Conservation (phyloP, 768 basidiomycete genomes). For the Mrakia gelida region DNA sequence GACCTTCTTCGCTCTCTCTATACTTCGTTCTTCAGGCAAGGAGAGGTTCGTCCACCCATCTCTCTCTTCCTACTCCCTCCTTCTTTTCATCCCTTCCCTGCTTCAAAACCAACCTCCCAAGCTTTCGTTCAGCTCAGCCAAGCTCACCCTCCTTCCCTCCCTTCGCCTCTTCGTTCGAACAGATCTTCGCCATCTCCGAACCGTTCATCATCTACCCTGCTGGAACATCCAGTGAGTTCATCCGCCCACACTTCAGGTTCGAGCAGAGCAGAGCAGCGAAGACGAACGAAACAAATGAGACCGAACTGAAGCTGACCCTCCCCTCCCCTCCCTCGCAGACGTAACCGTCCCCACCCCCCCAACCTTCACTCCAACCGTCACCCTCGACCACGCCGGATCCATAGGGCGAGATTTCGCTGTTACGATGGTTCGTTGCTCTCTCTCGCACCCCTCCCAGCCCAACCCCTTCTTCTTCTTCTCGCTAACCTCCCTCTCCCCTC, state of each 20-base stretch:
- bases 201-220: neutral
- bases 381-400: neutral
- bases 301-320: neutral
- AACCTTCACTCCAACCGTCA: neutral
- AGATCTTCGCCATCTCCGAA: slow-evolving; percentile 2
- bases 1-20: too few relatives aligned
- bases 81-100: neutral
- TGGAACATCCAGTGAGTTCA: neutral
- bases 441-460: neutral
- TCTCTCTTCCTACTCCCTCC: neutral
- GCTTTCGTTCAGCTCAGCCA: neutral
- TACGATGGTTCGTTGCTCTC: neutral
- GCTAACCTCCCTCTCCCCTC: neutral
- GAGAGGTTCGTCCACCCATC: neutral
- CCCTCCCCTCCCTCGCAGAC: neutral
- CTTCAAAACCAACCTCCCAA: neutral
- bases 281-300: neutral
- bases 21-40: neutral
- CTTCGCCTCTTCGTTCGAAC: neutral
- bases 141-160: neutral
- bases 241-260: neutral
- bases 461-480: neutral
- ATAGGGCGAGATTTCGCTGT: neutral
- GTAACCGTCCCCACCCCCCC: neutral
- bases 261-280: neutral